Base-by-base conservation (phyloP, 257 asterid genomes). In the Ajuga chamaepitys region DNA sequence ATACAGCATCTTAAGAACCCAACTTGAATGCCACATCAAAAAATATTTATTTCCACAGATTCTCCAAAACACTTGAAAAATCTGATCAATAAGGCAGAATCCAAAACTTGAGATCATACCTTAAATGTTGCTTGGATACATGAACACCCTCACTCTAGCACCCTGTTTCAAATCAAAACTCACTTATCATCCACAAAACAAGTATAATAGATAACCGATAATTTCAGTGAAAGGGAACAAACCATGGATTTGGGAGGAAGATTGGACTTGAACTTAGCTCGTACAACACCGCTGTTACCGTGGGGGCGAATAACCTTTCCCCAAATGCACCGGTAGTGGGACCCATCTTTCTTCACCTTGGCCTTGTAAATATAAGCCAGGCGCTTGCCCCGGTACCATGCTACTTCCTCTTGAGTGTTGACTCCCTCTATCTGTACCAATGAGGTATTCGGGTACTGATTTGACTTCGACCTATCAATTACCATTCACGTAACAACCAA, bases 201-300 rank as follows among this genome's bases (percentile, higher is more conserved):
- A 12, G 0, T 8, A 13, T 30, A 32, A 25, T 11, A 18, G 0
- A 28, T 35, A 7, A 16, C 24, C 35, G 16, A 41, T 10, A 63
- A 21, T 10, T 9, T 9, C 25, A 4, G 4, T 17, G 9, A 17
- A 2, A 28, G 35, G 54, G 4, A 46, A n/a, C 0, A 13, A 42
- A 75, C 80, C 78, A 77, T 77, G 57, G 82, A 73, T 70, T 77
- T 77, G 4, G 79, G 82, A 12, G 82, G 82, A 30, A 77, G 76
- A 37, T 77, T 77, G 21, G 82, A 77, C 53, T 59, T 77, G 67
- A 77, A 77, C 61, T 70, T 77, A 0, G 79, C 79, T 5, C 82
- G 76, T 20, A 73, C 78, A 4, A 73, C 76, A 3, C 82, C 78
- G 18, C 72, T 72, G 67, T 77, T 77, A 12, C 81, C 81, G 14